Base-by-base conservation (phyloP, 2,329 filamentous ascomycete species). In the Aureobasidium subglaciale region DNA sequence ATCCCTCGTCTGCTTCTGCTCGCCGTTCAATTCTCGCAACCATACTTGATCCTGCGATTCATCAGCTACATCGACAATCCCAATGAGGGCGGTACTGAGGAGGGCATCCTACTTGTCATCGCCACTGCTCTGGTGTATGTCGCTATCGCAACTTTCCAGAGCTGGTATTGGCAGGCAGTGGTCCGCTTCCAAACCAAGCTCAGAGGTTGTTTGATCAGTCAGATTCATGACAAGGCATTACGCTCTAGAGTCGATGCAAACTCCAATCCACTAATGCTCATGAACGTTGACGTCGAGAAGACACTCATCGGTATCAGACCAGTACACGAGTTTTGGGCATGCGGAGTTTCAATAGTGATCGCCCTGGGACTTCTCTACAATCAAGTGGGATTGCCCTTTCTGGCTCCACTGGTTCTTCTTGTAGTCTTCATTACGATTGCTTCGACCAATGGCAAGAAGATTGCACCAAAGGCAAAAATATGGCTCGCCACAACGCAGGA, bases 231-330 rank as follows among this genome's bases (percentile, higher is more conserved):
- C 13, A 60, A 62, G 29, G 61, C 64, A 3, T 43, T 67, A 5
- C 54, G 60, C 7, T 60, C 60, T 15, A 24, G 58, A 32, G 59
- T 64, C 1, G 59, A 53, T 15, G n/a, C 30, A 18, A 41, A 57
- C 15, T 57, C 46, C 34, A 61, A 60, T 5, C 63, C 65, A 8
- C 61, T 64, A 5, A 64, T 65, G 18, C 59, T 66, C 3, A 66
- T 67, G 65, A 67, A 64, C 22, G 64, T 65, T 4, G 65, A 67
- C 49, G 64, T 67, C 13, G 65, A 67, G 40, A 66, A 64, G 38
- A 37, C 64, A n/a, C 38, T 65, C 3, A 45, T 49, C n/a, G 64
- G 61, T 8, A 41, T 60, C 10, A 54, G 58, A 20, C 32, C 55
- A 18, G 56, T 65, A 30, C 61, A 66, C 46, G 63, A 67, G 34